These are phyloP conservation scores for Trypanosomatidae sp. DNA, from an alignment of 208 protist genomes.

Conservation along the genomic window DNA sequence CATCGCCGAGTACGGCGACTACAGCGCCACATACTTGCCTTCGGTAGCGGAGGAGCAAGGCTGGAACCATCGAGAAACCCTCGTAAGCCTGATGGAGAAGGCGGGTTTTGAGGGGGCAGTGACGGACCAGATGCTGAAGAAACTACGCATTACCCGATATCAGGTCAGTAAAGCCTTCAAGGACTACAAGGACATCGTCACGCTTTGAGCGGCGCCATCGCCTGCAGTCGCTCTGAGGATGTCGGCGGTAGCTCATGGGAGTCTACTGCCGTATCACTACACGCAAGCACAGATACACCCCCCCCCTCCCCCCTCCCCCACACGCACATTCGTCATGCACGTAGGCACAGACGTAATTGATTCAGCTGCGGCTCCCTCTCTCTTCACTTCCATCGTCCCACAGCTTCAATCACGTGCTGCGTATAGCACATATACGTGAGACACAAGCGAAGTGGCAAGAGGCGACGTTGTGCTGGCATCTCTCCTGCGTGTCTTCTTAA, in stretches of 20 bases:
- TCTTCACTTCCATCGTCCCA: not conserved
- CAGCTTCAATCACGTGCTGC: not conserved
- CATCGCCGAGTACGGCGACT: constrained; percentile 51
- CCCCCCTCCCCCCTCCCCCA: not conserved
- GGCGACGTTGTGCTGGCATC: not conserved
- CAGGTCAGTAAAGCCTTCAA: constrained; percentile 58
- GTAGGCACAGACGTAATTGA: not conserved
- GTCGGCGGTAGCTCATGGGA: not conserved
- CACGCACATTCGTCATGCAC: not conserved
- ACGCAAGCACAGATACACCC: not conserved
- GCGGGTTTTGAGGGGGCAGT: constrained; percentile 64
- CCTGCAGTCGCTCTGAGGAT: not conserved
- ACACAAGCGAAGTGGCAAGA: not conserved
- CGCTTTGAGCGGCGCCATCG: not conserved
- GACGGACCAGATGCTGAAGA: constrained; percentile 46
- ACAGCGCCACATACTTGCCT: constrained; percentile 80
- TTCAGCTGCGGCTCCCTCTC: not conserved
- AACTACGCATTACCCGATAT: constrained; percentile 66
- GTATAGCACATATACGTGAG: not conserved
- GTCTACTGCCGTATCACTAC: not conserved
- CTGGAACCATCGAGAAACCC: constrained; percentile 70
- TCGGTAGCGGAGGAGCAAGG: constrained; percentile 75
- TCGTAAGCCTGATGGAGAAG: constrained; percentile 69
- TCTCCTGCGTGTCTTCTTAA: not conserved
- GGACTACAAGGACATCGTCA: constrained; percentile 35